These are phyloP conservation scores for Suillus placidus DNA, from an alignment of 768 basidiomycete species.

Conservation along the genomic window DNA sequence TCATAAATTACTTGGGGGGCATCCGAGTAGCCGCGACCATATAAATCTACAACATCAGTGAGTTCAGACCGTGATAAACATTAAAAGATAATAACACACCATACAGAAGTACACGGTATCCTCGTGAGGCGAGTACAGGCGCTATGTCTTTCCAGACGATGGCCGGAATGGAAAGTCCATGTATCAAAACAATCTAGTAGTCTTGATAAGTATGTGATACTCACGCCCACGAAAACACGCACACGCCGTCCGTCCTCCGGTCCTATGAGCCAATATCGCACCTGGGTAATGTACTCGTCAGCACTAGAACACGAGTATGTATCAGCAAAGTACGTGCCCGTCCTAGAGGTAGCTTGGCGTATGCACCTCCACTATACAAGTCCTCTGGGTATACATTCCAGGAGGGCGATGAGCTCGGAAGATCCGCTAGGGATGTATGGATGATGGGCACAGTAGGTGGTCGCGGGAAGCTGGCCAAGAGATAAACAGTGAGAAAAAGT, in stretches of 20 bases:
- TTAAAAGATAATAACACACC: conserved; percentile 42
- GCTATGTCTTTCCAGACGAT: conserved; percentile 80
- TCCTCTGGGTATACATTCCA: conserved; percentile 76
- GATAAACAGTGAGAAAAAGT: conserved; percentile 58
- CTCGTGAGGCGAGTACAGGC: conserved; percentile 59
- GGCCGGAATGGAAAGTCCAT: conserved; percentile 76
- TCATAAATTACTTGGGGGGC: conserved; percentile 74
- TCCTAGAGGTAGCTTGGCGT: conserved; percentile 68
- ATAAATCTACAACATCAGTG: conserved; percentile 57
- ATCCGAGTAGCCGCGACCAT: conserved; percentile 83
- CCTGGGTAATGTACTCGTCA: conserved; percentile 37
- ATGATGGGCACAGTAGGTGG: conserved; percentile 53
- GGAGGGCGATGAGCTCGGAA: conserved; percentile 56
- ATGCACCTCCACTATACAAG: conserved; percentile 61
- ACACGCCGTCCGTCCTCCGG: conserved; percentile 71
- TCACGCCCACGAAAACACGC: conserved; percentile 17
- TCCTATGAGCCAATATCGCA: conserved; percentile 78
- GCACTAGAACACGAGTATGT: not conserved
- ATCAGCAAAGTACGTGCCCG: conserved; percentile 44
- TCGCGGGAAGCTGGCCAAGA: conserved; percentile 67
- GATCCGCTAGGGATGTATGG: conserved; percentile 60
- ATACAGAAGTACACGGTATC: conserved; percentile 76
- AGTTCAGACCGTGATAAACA: conserved; percentile 8
- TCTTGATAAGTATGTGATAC: conserved; percentile 10
- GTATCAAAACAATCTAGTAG: conserved; percentile 69